These are phyloP conservation scores for Lipomyces mesembrius DNA, from an alignment of 805 yeast species.

Conservation along the genomic window DNA sequence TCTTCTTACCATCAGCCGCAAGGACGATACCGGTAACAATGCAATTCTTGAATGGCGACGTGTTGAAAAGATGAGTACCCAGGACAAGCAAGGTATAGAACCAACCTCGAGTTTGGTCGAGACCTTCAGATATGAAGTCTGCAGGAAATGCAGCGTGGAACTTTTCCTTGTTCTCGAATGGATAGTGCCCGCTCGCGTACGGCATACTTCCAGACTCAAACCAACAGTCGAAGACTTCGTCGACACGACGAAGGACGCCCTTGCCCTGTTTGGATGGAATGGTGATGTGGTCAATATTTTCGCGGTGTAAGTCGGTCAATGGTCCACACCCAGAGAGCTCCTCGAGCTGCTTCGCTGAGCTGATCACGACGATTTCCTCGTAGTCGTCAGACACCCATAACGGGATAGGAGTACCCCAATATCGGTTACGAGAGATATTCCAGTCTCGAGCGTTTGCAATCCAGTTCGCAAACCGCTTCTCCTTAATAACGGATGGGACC, in stretches of 20 bases:
- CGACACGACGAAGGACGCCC: constrained; percentile 85
- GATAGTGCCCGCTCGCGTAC: constrained; percentile 94
- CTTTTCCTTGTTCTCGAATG: constrained; percentile 80
- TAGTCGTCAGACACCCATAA: constrained; percentile 95
- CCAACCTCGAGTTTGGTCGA: constrained; percentile 99
- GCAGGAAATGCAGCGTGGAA: constrained; percentile 88
- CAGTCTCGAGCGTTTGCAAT: constrained; percentile 98
- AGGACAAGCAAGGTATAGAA: constrained; percentile 94
- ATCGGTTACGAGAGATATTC: constrained; percentile 97
- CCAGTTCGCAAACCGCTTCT: constrained; percentile 97
- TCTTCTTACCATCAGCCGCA: constrained; percentile 98
- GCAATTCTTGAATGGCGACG: constrained; percentile 93
- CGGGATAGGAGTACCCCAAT: constrained; percentile 99
- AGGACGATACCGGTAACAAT: constrained; percentile 95
- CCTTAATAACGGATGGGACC: constrained; percentile 92
- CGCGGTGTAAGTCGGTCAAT: constrained; percentile 93
- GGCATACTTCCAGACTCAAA: constrained; percentile 99
- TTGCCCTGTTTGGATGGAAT: constrained; percentile 92
- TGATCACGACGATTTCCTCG: constrained; percentile 90
- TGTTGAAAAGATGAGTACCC: constrained; percentile 91
- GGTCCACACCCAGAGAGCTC: constrained; percentile 74
- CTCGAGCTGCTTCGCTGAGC: constrained; percentile 85
- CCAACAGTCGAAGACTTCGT: constrained; percentile 99
- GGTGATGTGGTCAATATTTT: constrained; percentile 84
- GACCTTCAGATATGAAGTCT: constrained; percentile 96